Evolutionary conservation across 768 basidiomycete species (phyloP).

Genomic region (Hericium coralloides): DNA sequence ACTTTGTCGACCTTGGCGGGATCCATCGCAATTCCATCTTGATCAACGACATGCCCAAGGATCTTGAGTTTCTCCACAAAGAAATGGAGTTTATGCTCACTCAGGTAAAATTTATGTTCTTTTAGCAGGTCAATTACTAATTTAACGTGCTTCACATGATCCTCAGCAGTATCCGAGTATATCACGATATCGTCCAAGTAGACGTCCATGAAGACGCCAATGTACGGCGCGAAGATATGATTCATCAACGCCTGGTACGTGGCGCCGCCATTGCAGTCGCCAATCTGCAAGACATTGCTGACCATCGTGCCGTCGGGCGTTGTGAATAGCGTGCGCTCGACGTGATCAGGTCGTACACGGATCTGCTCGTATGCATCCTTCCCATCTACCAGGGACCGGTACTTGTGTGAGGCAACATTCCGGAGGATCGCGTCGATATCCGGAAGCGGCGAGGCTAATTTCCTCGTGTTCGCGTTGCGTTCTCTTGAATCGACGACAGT

Average conservation of each 20-base stretch:
- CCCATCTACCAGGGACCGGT: slow-evolving; percentile 16
- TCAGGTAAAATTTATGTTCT: slow-evolving; percentile 23
- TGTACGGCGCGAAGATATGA: no score
- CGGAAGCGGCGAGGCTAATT: slow-evolving; percentile 19
- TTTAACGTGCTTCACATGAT: slow-evolving; percentile 28
- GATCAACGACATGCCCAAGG: slow-evolving; percentile 32
- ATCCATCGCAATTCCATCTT: slow-evolving; percentile 28
- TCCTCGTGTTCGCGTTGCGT: slow-evolving; percentile 24
- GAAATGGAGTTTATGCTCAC: slow-evolving; percentile 18
- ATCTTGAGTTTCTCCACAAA: not conserved
- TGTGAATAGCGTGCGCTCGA: slow-evolving; percentile 19
- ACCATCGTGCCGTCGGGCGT: slow-evolving; percentile 28
- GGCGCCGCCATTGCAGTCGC: slow-evolving; percentile 35
- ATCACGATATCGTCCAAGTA: slow-evolving; percentile 40
- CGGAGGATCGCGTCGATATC: slow-evolving; percentile 21
- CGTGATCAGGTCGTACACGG: slow-evolving; percentile 17
- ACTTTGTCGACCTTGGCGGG: slow-evolving; percentile 27
- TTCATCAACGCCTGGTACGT: slow-evolving; percentile 41
- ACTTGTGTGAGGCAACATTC: slow-evolving; percentile 13
- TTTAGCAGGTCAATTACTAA: slow-evolving; percentile 23
- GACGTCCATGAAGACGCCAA: slow-evolving; percentile 31
- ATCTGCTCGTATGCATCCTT: slow-evolving; percentile 29
- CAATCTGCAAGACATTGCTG: slow-evolving; percentile 33
- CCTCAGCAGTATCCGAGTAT: slow-evolving; percentile 26
- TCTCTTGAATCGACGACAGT: slow-evolving; percentile 20